Percentiles rank a stretch among this genome's conserved stretches.
phyloP scores from a whole-genome alignment of 2,329 filamentous ascomycete genomes.

The Dryadomyces quercivorus region DNA sequence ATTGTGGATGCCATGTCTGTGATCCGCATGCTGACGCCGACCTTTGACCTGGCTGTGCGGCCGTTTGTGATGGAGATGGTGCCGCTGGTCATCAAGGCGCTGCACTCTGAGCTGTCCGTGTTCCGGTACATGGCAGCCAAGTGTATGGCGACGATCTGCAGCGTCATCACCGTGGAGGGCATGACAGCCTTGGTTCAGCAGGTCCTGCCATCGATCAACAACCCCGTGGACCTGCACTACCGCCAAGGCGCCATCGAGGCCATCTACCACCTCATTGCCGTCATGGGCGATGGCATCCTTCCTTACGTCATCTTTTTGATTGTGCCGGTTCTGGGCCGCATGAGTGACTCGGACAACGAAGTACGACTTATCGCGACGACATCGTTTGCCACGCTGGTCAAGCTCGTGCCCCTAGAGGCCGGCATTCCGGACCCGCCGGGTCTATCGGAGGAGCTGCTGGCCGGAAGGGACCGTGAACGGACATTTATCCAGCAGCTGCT shows the following conservation, averaged over 20 bases:
- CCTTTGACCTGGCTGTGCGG: slow-evolving; percentile 62
- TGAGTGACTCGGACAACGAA: slow-evolving; percentile 97
- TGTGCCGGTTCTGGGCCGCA: slow-evolving; percentile 87
- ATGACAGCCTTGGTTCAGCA: slow-evolving; percentile 95
- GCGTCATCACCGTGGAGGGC: slow-evolving; percentile 84
- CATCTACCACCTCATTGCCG: slow-evolving; percentile 92
- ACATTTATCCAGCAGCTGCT: slow-evolving; percentile 96
- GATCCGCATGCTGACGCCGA: slow-evolving; percentile 86
- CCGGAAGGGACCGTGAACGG: slow-evolving; percentile 83
- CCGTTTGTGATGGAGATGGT: slow-evolving; percentile 72
- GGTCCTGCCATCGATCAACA: slow-evolving; percentile 83
- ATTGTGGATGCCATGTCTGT: slow-evolving; percentile 91
- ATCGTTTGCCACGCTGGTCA: slow-evolving; percentile 92
- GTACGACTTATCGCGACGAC: slow-evolving; percentile 90
- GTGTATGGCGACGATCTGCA: slow-evolving; percentile 94
- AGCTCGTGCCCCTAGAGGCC: slow-evolving; percentile 90
- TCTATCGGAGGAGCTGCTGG: slow-evolving; percentile 74
- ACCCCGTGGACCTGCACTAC: slow-evolving; percentile 75
- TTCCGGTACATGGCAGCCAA: slow-evolving; percentile 96
- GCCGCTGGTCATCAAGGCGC: slow-evolving; percentile 73
- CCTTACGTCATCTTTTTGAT: slow-evolving; percentile 99
- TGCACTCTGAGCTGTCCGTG: slow-evolving; percentile 80
- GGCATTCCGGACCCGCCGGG: slow-evolving; percentile 95
- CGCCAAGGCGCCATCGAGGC: slow-evolving; percentile 91
- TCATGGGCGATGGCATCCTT: slow-evolving; percentile 93